Evolutionary conservation across 257 asterid genomes (phyloP), one percentile per base, ranked within the genome.

Genomic region (Solanum ossicruentum): DNA sequence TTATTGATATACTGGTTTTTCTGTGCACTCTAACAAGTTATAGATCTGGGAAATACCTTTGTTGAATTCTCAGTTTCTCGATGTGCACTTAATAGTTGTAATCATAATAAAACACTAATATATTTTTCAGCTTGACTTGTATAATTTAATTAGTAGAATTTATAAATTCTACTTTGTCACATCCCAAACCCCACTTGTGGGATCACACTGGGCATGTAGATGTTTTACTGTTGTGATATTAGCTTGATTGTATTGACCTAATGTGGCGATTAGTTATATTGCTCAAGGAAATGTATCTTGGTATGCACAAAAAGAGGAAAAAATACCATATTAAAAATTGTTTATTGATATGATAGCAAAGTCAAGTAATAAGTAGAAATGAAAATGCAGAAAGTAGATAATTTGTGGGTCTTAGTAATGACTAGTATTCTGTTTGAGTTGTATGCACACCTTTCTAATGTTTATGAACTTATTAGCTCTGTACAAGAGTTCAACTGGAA

Each of bases 401-500:
- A 18, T 52, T 52, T 54, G 16, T 78, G 82, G 82, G 47, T 77
- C 60, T 51, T 77, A 39, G 43, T 77, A 77, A 77, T 77, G 36
- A 26, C 47, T 51, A 47, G 63, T 16, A 28, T 78, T 78, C 47
- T 78, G 82, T 78, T 78, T 52, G 47, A 78, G 65, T 52, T 78
- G 65, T 52, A 41, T 52, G 65, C 63, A 39, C 18, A 21, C 72
- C 41, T n/a, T 86, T 87, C 84, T 90, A 84, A 86, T 71, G 18
- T 51, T 51, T 80, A 65, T 57, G 20, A 54, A 83, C 51, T 87
- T 87, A 86, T 88, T 87, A 96, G 99, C 98, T 85, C 86, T 95
- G 83, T 96, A 95, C 89, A 95, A 94, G 90, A 92, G 99, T 90
- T 90, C 98, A 81, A 96, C 99, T 43, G 97, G 93, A 88, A 93